These are phyloP conservation scores for Irpex sp. DNA, from an alignment of 1,284 basidiomycete species.

Conservation along the genomic window DNA sequence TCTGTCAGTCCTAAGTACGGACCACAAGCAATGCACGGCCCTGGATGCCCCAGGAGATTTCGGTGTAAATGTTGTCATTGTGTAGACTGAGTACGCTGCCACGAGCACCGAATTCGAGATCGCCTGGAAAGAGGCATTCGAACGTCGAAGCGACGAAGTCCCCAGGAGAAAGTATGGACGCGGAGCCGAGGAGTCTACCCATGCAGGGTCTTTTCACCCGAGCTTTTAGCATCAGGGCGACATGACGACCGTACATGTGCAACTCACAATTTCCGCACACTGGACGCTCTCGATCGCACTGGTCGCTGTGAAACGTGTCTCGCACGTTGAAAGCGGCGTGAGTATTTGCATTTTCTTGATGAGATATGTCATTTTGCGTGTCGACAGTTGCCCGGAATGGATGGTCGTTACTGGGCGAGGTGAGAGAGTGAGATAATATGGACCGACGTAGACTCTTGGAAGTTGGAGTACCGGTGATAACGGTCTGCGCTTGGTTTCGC, in stretches of 20 bases:
- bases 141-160: too few relatives aligned
- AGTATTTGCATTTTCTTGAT: not conserved
- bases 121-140: too few relatives aligned
- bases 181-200: not conserved
- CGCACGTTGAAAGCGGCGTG: not conserved
- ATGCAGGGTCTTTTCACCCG: not conserved
- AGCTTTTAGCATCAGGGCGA: not conserved
- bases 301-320: not conserved
- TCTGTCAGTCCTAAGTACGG: too few relatives aligned
- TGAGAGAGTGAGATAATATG: not conserved
- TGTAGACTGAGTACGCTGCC: too few relatives aligned
- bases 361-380: not conserved
- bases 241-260: not conserved
- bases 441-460: not conserved
- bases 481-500: not conserved
- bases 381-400: not conserved
- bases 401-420: not conserved
- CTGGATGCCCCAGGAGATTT: too few relatives aligned
- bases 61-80: too few relatives aligned
- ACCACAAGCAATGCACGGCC: too few relatives aligned
- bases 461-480: not conserved
- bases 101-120: too few relatives aligned
- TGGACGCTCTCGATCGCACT: not conserved
- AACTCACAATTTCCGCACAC: too few relatives aligned
- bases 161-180: not conserved